phyloP scores from a whole-genome alignment of 352 stramenopile species.

The Pythium apleroticum region DNA sequence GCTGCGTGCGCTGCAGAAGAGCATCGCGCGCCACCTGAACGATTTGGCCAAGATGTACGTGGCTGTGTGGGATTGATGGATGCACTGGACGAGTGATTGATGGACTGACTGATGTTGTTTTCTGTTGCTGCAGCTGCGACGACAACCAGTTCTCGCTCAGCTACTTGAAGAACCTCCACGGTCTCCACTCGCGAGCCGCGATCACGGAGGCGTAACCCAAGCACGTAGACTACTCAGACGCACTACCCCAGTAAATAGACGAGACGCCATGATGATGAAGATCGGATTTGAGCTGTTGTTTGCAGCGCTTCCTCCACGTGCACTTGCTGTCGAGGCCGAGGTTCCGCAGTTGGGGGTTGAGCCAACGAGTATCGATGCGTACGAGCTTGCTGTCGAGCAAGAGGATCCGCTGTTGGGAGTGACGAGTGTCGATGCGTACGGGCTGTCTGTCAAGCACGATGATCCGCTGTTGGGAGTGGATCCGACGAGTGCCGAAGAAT shows the following conservation, averaged over 20 bases:
- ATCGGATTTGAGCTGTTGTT: too few relatives aligned
- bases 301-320: too few relatives aligned
- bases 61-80: background rate
- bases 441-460: too few relatives aligned
- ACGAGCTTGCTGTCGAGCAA: too few relatives aligned
- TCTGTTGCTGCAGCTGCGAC: conserved; percentile 55
- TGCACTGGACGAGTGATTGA: conserved; percentile 5
- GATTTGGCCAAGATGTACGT: conserved; percentile 88
- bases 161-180: conserved; percentile 53
- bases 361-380: too few relatives aligned
- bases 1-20: conserved; percentile 87
- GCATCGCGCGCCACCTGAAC: conserved; percentile 76
- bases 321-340: too few relatives aligned
- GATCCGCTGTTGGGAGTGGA: too few relatives aligned
- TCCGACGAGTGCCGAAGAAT: too few relatives aligned
- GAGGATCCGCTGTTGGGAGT: too few relatives aligned
- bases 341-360: too few relatives aligned
- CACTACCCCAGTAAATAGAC: background rate
- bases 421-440: too few relatives aligned
- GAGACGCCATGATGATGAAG: background rate
- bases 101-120: conserved; percentile 20
- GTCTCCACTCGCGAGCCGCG: conserved; percentile 26
- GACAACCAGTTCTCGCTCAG: conserved; percentile 90
- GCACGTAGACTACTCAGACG: background rate
- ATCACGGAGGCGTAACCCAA: conserved; percentile 7